These are phyloP conservation scores for Alternaria arborescens DNA, from an alignment of 2,329 filamentous ascomycete species.

Conservation along the genomic window DNA sequence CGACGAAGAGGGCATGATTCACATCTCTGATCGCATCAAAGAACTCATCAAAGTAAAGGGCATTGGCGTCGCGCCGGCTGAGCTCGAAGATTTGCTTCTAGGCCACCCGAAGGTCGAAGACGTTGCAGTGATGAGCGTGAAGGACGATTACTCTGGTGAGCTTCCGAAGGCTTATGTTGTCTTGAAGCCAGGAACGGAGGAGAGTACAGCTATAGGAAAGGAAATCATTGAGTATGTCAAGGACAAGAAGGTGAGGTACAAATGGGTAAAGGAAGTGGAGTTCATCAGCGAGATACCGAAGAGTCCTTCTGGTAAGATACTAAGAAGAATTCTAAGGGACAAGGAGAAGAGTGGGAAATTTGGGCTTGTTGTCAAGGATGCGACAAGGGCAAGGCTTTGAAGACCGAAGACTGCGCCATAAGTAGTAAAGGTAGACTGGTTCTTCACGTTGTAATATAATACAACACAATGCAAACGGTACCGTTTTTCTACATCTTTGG, in stretches of 20 bases:
- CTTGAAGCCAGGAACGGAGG: conserved; percentile 46
- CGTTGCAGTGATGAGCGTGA: conserved; percentile 63
- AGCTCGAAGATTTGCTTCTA: conserved; percentile 69
- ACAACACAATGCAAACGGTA: too few relatives aligned
- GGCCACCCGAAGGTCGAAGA: conserved; percentile 66
- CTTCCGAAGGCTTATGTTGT: conserved; percentile 57
- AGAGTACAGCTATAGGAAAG: conserved; percentile 45
- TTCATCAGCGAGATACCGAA: conserved; percentile 60
- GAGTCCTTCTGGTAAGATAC: conserved; percentile 58
- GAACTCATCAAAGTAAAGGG: conserved; percentile 75
- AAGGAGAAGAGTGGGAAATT: conserved; percentile 51
- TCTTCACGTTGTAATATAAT: too few relatives aligned
- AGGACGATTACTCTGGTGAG: conserved; percentile 62
- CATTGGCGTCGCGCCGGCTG: conserved; percentile 68
- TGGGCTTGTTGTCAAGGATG: conserved; percentile 27
- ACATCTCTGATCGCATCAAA: conserved; percentile 70
- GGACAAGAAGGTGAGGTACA: conserved; percentile 58
- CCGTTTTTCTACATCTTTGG: too few relatives aligned
- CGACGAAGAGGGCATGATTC: conserved; percentile 64
- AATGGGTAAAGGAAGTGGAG: conserved; percentile 57
- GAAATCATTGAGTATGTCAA: conserved; percentile 56
- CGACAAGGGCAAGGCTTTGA: conserved; percentile 44
- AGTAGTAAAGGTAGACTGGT: too few relatives aligned
- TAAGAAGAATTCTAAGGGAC: conserved; percentile 56
- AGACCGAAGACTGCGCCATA: too few relatives aligned